A percentile compares a stretch with the other conserved stretches of the same genome.
phyloP scores from a whole-genome alignment of 2,329 filamentous ascomycete species.

The Cercospora zeae-maydis region DNA sequence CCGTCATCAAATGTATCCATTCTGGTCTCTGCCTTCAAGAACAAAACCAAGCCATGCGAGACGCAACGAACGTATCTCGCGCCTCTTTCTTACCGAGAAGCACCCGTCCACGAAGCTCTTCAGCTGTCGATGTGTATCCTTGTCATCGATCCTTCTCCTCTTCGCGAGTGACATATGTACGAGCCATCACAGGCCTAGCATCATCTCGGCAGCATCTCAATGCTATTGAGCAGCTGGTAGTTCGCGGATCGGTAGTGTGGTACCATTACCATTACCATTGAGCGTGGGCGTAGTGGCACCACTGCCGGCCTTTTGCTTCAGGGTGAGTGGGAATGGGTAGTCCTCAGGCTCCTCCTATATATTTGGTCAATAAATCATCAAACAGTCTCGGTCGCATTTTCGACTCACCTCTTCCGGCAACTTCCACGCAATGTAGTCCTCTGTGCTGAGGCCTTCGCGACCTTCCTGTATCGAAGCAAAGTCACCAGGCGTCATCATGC shows the following conservation, averaged over 20 bases:
- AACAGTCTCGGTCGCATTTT: not conserved
- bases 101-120: not conserved
- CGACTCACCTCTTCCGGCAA: constrained; percentile 71
- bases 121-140: not conserved
- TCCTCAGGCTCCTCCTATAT: constrained; percentile 73
- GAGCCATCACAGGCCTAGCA: not conserved
- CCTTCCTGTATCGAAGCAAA: constrained; percentile 96
- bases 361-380: constrained; percentile 4
- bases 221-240: constrained; percentile 1
- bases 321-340: constrained; percentile 66
- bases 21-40: not conserved
- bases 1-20: constrained; percentile 1
- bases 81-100: not conserved
- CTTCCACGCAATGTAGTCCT: constrained; percentile 98
- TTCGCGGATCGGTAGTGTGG: constrained; percentile 19
- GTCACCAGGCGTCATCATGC: constrained; percentile 99
- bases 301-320: constrained; percentile 47
- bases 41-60: not conserved
- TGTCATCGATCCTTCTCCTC: not conserved
- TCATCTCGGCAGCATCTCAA: constrained; percentile 2
- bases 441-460: constrained; percentile 85
- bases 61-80: not conserved
- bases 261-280: constrained; percentile 22
- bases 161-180: not conserved
- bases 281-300: constrained; percentile 26